phyloP scores from a whole-genome alignment of 2,329 filamentous ascomycete species.

The Penicillium polonicum region DNA sequence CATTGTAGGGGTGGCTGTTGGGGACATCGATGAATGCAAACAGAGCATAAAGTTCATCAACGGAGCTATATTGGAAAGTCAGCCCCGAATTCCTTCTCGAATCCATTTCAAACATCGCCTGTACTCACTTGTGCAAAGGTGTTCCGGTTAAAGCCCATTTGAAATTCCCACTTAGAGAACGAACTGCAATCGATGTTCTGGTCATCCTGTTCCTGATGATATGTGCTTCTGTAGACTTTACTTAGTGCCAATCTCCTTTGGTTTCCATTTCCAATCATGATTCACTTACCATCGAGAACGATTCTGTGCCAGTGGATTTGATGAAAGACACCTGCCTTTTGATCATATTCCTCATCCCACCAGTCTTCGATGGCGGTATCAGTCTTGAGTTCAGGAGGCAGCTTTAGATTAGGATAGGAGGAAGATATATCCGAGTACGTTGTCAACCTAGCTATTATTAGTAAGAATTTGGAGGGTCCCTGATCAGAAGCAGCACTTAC shows the following conservation, averaged over 20 bases:
- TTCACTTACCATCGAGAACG: neutral
- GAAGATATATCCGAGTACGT: neutral
- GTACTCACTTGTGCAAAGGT: neutral
- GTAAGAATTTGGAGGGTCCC: accelerated
- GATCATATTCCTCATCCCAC: neutral
- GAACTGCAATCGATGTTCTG: neutral
- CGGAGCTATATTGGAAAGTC: neutral
- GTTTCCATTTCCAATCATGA: neutral
- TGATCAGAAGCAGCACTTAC: neutral
- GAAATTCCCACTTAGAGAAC: neutral
- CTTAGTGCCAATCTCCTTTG: neutral
- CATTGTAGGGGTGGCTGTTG: neutral
- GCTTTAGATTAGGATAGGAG: neutral
- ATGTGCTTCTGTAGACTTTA: neutral
- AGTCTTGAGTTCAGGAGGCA: neutral
- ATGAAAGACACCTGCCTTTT: neutral
- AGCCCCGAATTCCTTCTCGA: neutral
- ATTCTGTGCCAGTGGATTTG: neutral
- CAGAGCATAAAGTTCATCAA: neutral
- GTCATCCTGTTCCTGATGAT: neutral
- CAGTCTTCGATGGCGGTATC: neutral
- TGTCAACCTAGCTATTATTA: neutral
- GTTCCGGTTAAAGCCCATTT: conserved; percentile 1
- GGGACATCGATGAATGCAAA: neutral
- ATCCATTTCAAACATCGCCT: neutral